phyloP scores from a whole-genome alignment of 306 rosid species.

The Oemleria cerasiformis region DNA sequence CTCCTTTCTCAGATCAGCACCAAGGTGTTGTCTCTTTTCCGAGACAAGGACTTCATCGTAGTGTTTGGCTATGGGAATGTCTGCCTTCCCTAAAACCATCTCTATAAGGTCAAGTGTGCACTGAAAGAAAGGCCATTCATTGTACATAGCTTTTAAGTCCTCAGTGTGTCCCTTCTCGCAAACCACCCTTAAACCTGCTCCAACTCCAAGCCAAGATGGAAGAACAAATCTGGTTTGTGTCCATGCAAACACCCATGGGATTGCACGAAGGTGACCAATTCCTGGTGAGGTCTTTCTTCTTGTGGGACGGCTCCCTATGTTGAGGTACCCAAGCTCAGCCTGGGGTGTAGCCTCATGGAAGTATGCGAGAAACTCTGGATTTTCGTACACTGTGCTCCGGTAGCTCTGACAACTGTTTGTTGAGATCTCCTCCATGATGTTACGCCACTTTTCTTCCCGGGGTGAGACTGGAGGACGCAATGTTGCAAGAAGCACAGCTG shows the following conservation, averaged over 20 bases:
- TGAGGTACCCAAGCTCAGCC: conserved; percentile 94
- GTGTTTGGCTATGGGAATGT: conserved; percentile 80
- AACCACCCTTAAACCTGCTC: conserved; percentile 78
- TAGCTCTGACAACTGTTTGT: conserved; percentile 71
- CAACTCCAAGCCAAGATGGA: conserved; percentile 98
- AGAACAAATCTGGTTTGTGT: conserved; percentile 92
- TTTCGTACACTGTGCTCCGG: conserved; percentile 73
- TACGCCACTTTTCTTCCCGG: conserved; percentile 82
- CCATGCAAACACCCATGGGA: conserved; percentile 98
- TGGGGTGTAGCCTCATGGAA: conserved; percentile 96
- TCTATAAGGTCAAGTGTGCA: conserved; percentile 86
- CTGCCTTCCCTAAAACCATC: conserved; percentile 93
- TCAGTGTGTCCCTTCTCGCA: conserved; percentile 79
- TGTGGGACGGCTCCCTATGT: conserved; percentile 93
- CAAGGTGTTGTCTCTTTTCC: conserved; percentile 56
- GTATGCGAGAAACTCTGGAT: conserved; percentile 80
- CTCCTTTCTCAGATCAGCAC: conserved; percentile 57
- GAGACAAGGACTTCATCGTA: conserved; percentile 95
- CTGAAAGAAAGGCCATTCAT: conserved; percentile 94
- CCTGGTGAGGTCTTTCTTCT: conserved; percentile 71
- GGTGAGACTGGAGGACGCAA: conserved; percentile 85
- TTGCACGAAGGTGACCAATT: conserved; percentile 89
- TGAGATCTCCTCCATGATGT: conserved; percentile 90
- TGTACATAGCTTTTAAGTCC: conserved; percentile 76
- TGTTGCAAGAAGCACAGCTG: conserved; percentile 95